Base-by-base conservation (phyloP, 441 rosid genomes). In the Iberis amara region DNA sequence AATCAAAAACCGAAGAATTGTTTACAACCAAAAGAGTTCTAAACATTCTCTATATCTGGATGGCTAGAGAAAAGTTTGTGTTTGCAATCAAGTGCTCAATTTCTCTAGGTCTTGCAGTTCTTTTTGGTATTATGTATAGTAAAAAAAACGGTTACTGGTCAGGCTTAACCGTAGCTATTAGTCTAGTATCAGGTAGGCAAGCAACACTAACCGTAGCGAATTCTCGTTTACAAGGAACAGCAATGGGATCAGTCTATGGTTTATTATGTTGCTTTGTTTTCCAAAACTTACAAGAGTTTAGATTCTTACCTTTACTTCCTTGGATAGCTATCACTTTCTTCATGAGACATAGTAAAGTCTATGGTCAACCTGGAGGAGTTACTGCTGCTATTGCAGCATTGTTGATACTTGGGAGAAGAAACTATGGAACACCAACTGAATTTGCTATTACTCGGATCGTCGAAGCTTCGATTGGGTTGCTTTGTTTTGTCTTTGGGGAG, bases 221-320 rank as follows among this genome's bases (percentile, higher is more conserved):
- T 58, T 77, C 89, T n/a, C 74, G 94, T 5, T 83, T 74, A 1
- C 91, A 79, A 64, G 94, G 91, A 46, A 85, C 91, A 0, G 91
- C 84, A 3, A 72, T 82, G 76, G 96, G 94, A 57, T 88, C 91
- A 18, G 78, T 82, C 44, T 85, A 85, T 11, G 94, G 89, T 39
- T 40, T 85, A 41, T 7, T 88, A 3, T 78, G 89, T 50, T 82
- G 76, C 76, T 74, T 59, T 53, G 40, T 85, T 36, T 73, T 85
- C 59, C 76, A 61, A 4, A 61, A 48, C 8, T 28, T 69, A 11
- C 35, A 42, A 45, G 68, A 83, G 30, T 60, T 81, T 14, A 65
- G 83, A 69, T 71, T 81, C 71, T 52, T 85, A 27, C 71, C 75
- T 41, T 70, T 83, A n/a, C 76, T 83, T 8, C 95, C 90, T 26